Percentiles rank a stretch among this genome's conserved stretches.
Conservation (phyloP, 2,329 filamentous ascomycete species). For the Phialophora expanda region DNA sequence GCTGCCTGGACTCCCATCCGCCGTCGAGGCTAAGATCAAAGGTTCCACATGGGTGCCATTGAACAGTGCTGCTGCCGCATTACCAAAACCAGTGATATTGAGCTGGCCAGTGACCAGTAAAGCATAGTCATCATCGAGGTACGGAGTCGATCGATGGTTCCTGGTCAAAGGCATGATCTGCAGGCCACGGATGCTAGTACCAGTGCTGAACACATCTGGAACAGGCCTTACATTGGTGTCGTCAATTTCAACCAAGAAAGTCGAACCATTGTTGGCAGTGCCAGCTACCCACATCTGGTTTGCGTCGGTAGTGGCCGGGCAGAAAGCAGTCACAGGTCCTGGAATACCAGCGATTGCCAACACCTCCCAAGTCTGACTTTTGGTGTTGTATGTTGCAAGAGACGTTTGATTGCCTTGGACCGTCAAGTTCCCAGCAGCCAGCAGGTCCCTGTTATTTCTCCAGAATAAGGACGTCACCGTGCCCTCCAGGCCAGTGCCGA, state of each 20-base stretch:
- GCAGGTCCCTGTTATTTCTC: constrained; percentile 71
- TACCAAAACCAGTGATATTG: constrained; percentile 74
- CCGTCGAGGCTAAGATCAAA: constrained; percentile 76
- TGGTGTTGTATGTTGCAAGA: constrained; percentile 75
- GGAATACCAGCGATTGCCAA: constrained; percentile 70
- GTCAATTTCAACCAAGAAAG: constrained; percentile 83
- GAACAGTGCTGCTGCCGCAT: constrained; percentile 83
- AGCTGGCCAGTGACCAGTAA: constrained; percentile 87
- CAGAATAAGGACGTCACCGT: constrained; percentile 75
- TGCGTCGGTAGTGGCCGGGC: constrained; percentile 72
- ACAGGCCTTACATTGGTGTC: constrained; percentile 72
- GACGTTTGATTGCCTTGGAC: constrained; percentile 69
- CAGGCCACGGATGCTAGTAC: constrained; percentile 75
- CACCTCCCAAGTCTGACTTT: constrained; percentile 67
- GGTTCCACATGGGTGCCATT: constrained; percentile 80
- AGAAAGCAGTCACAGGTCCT: constrained; percentile 77
- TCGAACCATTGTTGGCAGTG: constrained; percentile 67
- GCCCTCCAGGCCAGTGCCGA: constrained; percentile 74
- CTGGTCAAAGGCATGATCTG: constrained; percentile 77
- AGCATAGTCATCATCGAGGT: constrained; percentile 70
- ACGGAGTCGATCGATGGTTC: constrained; percentile 66
- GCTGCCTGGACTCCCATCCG: constrained; percentile 70
- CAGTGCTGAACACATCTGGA: constrained; percentile 65
- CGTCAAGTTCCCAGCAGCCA: constrained; percentile 78
- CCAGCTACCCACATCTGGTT: constrained; percentile 84